These are phyloP conservation scores for Phascolomyces articulosus DNA, from an alignment of 371 early-diverging fungal species.

Conservation along the genomic window DNA sequence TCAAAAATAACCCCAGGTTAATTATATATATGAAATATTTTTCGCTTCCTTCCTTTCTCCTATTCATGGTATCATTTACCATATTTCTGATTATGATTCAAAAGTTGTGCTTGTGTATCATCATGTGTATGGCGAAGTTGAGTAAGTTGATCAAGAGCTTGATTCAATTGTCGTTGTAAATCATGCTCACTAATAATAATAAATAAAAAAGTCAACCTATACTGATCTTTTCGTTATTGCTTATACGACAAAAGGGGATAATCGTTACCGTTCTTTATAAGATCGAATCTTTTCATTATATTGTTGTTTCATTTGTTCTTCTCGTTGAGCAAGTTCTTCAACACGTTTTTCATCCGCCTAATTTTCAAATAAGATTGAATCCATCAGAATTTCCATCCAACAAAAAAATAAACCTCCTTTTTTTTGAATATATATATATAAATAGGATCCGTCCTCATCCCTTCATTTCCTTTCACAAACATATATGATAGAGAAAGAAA, in stretches of 20 bases:
- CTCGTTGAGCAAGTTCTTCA: constrained; percentile 57
- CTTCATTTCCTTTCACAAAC: not conserved
- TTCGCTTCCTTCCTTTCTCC: too few relatives aligned
- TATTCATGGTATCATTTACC: too few relatives aligned
- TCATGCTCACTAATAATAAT: constrained; percentile 68
- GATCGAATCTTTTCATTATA: constrained; percentile 77
- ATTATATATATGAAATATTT: too few relatives aligned
- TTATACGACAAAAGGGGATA: not conserved
- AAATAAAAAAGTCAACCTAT: too few relatives aligned
- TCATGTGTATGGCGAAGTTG: constrained; percentile 74
- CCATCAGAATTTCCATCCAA: too few relatives aligned
- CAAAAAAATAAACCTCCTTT: too few relatives aligned
- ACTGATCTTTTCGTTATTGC: not conserved
- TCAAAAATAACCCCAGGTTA: too few relatives aligned
- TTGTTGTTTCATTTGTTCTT: constrained; percentile 68
- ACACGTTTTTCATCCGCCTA: constrained; percentile 64
- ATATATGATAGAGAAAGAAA: not conserved
- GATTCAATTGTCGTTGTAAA: constrained; percentile 80
- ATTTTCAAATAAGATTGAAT: not conserved
- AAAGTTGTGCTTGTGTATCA: constrained; percentile 73
- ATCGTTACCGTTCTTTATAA: constrained; percentile 77
- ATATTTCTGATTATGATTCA: constrained; percentile 74
- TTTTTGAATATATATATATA: too few relatives aligned
- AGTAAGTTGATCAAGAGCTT: constrained; percentile 77
- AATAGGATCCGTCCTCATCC: too few relatives aligned